Conservation (phyloP, 1,139 yeast genomes). For the Blastobotrys indianensis region DNA sequence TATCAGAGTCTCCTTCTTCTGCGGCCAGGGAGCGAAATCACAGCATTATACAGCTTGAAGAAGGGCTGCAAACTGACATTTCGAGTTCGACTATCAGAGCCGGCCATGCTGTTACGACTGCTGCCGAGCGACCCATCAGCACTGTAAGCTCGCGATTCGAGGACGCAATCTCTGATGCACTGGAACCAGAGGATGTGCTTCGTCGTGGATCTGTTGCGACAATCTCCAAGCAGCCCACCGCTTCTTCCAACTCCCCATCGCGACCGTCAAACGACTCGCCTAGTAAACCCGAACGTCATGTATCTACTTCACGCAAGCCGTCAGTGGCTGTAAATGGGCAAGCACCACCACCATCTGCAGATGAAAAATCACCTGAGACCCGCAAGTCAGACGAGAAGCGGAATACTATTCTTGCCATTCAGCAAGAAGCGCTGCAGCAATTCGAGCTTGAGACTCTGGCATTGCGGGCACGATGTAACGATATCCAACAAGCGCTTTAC, state of each 20-base stretch:
- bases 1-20: background rate
- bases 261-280: too few species aligned
- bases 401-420: constrained; percentile 11
- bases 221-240: too few species aligned
- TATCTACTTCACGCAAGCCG: too few species aligned
- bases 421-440: constrained; percentile 12
- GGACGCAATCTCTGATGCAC: constrained; percentile 8
- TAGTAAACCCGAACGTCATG: too few species aligned
- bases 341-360: too few species aligned
- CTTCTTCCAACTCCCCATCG: too few species aligned
- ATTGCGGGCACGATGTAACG: constrained; percentile 5
- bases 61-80: too few species aligned
- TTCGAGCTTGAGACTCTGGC: constrained; percentile 10
- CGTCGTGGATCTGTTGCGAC: too few species aligned
- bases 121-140: constrained; percentile 3
- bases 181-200: constrained; percentile 2
- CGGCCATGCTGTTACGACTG: background rate
- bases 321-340: too few species aligned
- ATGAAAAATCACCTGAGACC: too few species aligned
- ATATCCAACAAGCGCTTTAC: constrained; percentile 8
- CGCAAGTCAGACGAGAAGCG: constrained; percentile 1
- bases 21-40: too few species aligned
- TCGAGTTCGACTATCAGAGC: background rate
- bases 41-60: too few species aligned
- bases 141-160: constrained; percentile 7